Base-by-base conservation (phyloP, 1,284 basidiomycete species). In the Malassezia psittaci region DNA sequence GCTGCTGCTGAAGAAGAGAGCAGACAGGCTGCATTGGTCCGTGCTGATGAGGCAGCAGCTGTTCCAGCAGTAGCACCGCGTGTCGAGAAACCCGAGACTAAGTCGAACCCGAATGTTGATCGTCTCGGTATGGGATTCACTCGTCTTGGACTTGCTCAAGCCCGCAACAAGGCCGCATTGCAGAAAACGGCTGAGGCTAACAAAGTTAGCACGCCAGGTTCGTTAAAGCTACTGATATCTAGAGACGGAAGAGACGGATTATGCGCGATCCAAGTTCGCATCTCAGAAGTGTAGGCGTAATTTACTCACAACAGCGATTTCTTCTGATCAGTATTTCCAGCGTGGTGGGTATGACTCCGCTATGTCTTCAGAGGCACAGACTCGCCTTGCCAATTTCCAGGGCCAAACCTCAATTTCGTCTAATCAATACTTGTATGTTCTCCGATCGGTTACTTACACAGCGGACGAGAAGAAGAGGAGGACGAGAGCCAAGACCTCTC, bases 301-400 rank as follows among this genome's bases (percentile, higher is more conserved):
- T 6, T 33, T 6, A 21, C 39, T 49, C 12, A 55, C 35, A 5
- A 33, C 53, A 49, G 49, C 62, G 40, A 74, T 99, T 75, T 94
- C 90, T 5, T 93, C 88, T 1, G 94, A 98, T 75, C 90, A 93
- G 86, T 96, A 88, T 80, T 96, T 96, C 76, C 88, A 86, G 37
- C 83, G 93, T 32, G 87, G 87, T 51, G 77, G 83, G 16, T 96
- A 96, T 77, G 93, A 98, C 74, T 82, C 89, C 1, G 72, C 77
- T 41, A 80, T 83, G 4, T 75, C 82, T 34, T 77, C 79, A 39
- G 90, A 96, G 76, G 89, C 90, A 1, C 86, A 90, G 73, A 77
- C 81, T 18, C 83, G 93, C 9, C 78, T 96, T 43, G 82, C 85
- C 65, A 79, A 83, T 45, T 98, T 99, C 83, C 82, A 85, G 66